phyloP scores from a whole-genome alignment of 139 green algal genomes.

The Picochlorum costavermella region DNA sequence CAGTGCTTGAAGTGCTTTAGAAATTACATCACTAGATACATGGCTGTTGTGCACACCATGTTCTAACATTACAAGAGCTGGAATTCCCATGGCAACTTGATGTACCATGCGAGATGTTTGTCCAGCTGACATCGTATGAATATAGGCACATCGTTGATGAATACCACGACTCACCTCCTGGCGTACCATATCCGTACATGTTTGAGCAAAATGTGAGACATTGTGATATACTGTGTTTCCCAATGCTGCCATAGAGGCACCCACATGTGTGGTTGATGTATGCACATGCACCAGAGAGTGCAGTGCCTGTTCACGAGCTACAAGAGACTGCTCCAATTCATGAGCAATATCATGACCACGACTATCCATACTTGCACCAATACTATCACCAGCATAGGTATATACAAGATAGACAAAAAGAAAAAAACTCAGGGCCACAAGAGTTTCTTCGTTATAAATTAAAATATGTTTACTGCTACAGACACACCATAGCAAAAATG shows the following conservation, averaged over 20 bases:
- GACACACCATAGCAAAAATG: constrained; percentile 41
- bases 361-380: constrained; percentile 34
- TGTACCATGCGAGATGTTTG: neutral
- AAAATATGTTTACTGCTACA: constrained; percentile 42
- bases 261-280: neutral
- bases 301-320: constrained; percentile 19
- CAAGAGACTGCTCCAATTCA: constrained; percentile 44
- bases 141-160: constrained; percentile 13
- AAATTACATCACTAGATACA: neutral
- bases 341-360: constrained; percentile 25
- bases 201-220: neutral
- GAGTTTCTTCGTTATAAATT: constrained; percentile 44
- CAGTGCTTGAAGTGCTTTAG: neutral
- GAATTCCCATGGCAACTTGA: neutral
- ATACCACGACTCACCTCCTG: constrained; percentile 22
- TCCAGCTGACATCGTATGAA: neutral
- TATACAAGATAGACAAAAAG: constrained; percentile 30
- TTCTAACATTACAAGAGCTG: neutral
- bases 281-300: neutral
- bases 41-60: neutral
- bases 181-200: neutral
- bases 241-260: neutral
- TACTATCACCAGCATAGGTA: constrained; percentile 31
- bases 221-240: neutral
- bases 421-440: constrained; percentile 33